Evolutionary conservation across 345 rosid genomes (phyloP).

Genomic region (Mangifera indica): DNA sequence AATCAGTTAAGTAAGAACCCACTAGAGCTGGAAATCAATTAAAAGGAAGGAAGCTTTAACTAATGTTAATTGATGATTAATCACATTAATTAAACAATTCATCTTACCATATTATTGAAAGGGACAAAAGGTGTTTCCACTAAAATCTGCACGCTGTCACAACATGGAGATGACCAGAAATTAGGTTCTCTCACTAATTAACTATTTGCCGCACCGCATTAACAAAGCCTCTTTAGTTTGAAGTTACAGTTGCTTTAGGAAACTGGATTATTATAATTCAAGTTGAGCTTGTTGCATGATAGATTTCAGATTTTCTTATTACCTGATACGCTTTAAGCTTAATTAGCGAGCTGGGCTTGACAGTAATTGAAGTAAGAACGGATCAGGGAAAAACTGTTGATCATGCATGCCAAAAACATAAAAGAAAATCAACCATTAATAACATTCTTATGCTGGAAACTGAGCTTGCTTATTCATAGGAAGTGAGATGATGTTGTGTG

Average conservation of each 20-base stretch:
- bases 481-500: background rate
- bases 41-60: background rate
- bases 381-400: no score
- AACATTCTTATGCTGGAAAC: no score
- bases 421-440: no score
- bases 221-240: background rate
- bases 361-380: no score
- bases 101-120: background rate
- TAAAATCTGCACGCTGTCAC: background rate
- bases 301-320: no score
- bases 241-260: background rate
- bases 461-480: no score
- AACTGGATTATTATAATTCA: background rate
- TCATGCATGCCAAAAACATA: no score
- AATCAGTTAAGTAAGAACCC: background rate
- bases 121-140: background rate
- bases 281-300: no score
- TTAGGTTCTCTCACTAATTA: conserved; percentile 5
- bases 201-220: background rate
- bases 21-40: background rate
- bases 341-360: no score
- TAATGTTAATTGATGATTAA: background rate
- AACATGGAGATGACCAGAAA: background rate
- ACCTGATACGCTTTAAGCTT: no score
- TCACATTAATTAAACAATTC: background rate